A percentile compares a stretch with the other conserved stretches of the same genome.
Evolutionary conservation across 768 basidiomycete genomes (phyloP).

Genomic region (Peribolospora kevripleyi): DNA sequence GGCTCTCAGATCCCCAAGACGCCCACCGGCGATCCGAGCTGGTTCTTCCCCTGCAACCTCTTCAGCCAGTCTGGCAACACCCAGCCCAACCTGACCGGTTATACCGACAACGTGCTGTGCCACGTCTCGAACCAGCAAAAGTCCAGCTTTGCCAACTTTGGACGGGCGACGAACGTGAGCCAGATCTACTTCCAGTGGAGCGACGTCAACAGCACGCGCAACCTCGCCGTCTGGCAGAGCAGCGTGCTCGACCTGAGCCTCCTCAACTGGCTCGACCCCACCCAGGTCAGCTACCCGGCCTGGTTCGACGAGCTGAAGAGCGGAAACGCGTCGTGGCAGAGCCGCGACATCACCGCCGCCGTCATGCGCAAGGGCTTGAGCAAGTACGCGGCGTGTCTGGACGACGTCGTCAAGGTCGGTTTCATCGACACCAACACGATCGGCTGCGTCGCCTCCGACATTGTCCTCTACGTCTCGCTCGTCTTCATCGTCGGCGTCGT

Average conservation of each 20-base stretch:
- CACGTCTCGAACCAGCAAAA: slow-evolving; percentile 39
- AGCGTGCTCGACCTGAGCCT: slow-evolving; percentile 68
- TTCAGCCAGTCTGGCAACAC: slow-evolving; percentile 43
- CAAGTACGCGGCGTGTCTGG: slow-evolving; percentile 49
- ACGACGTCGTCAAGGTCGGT: slow-evolving; percentile 66
- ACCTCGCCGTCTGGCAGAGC: slow-evolving; percentile 85
- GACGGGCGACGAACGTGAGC: slow-evolving; percentile 14
- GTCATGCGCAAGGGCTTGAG: slow-evolving; percentile 48
- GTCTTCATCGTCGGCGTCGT: slow-evolving; percentile 96
- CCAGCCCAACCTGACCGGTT: slow-evolving; percentile 42
- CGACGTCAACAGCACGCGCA: slow-evolving; percentile 46
- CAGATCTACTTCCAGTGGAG: slow-evolving; percentile 83
- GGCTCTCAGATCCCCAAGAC: slow-evolving; percentile 43
- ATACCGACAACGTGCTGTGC: slow-evolving; percentile 41
- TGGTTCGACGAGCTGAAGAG: slow-evolving; percentile 56
- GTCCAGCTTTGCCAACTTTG: slow-evolving; percentile 27
- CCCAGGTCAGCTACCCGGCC: slow-evolving; percentile 57
- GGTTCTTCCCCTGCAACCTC: slow-evolving; percentile 97
- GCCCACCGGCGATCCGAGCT: slow-evolving; percentile 39
- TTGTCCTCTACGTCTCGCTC: slow-evolving; percentile 84
- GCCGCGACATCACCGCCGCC: slow-evolving; percentile 67
- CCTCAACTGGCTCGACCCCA: slow-evolving; percentile 55
- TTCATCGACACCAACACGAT: slow-evolving; percentile 85
- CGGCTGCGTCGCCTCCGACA: slow-evolving; percentile 82
- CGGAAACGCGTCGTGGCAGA: slow-evolving; percentile 46